Evolutionary conservation across 208 protist genomes (phyloP).

Genomic region (Novymonas esmeraldas): DNA sequence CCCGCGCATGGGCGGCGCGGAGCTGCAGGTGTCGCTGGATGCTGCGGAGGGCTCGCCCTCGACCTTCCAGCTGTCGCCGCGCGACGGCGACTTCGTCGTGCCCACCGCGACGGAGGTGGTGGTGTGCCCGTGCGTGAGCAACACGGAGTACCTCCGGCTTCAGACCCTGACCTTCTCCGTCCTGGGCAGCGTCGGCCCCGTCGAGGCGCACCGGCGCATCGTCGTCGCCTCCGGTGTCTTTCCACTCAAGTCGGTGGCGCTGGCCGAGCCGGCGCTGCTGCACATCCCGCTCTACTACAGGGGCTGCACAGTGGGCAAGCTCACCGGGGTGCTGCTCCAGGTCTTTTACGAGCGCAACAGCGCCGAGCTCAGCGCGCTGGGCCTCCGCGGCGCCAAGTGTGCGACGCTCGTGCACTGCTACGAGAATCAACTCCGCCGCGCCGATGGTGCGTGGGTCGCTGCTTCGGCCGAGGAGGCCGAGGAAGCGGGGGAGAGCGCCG

Average conservation of each 20-base stretch:
- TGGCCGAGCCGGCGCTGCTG: slow-evolving; percentile 44
- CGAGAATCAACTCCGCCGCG: slow-evolving; percentile 57
- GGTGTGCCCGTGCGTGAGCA: slow-evolving; percentile 53
- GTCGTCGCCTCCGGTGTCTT: slow-evolving; percentile 59
- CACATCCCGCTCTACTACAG: slow-evolving; percentile 59
- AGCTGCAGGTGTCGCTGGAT: slow-evolving; percentile 50
- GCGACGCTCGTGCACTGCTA: slow-evolving; percentile 53
- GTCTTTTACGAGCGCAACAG: slow-evolving; percentile 55
- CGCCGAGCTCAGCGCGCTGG: slow-evolving; percentile 40
- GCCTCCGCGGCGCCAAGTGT: slow-evolving; percentile 33
- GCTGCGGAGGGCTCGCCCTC: slow-evolving; percentile 51
- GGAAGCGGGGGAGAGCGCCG: slow-evolving; percentile 17
- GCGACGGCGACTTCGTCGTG: slow-evolving; percentile 32
- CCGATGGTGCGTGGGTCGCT: slow-evolving; percentile 32
- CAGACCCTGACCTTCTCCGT: slow-evolving; percentile 66
- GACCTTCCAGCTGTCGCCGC: slow-evolving; percentile 21
- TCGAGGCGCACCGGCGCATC: slow-evolving; percentile 21
- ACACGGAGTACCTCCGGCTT: slow-evolving; percentile 56
- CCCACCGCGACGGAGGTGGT: slow-evolving; percentile 25
- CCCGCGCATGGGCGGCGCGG: slow-evolving; percentile 31
- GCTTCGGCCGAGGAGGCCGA: slow-evolving; percentile 31
- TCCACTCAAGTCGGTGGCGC: slow-evolving; percentile 54
- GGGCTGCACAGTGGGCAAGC: slow-evolving; percentile 47
- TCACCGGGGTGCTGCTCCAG: slow-evolving; percentile 41
- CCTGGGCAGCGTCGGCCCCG: slow-evolving; percentile 32